Percentiles rank a stretch among this genome's conserved stretches.
phyloP scores from a whole-genome alignment of 345 rosid species.

The Cardamine occulta region DNA sequence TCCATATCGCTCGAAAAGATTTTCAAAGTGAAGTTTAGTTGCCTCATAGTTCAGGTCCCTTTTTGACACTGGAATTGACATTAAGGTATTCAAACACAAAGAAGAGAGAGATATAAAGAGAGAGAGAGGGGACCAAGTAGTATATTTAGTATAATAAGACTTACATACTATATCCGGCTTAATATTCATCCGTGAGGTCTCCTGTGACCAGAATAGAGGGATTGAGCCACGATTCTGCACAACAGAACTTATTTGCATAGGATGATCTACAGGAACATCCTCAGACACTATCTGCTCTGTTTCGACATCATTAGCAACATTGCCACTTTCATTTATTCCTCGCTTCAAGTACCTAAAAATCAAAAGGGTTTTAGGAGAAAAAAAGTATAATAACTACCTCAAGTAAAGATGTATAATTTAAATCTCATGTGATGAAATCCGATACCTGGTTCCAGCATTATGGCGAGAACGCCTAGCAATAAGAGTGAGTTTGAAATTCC shows the following conservation, averaged over 20 bases:
- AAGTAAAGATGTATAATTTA: background rate
- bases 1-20: conserved; percentile 89
- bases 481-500: conserved; percentile 76
- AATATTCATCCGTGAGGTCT: conserved; percentile 90
- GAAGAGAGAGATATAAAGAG: background rate
- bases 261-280: conserved; percentile 71
- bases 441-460: conserved; percentile 96
- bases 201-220: conserved; percentile 98
- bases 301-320: conserved; percentile 98
- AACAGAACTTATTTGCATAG: conserved; percentile 81
- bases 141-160: conserved; percentile 44
- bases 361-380: conserved; percentile 21
- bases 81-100: conserved; percentile 31
- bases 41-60: conserved; percentile 90
- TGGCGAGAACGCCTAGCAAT: conserved; percentile 99
- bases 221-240: conserved; percentile 99
- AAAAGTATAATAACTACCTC: background rate
- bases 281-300: conserved; percentile 95
- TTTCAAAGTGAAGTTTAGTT: conserved; percentile 91
- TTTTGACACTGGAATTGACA: conserved; percentile 69
- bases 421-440: conserved; percentile 15
- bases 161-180: conserved; percentile 96
- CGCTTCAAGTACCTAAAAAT: conserved; percentile 85
- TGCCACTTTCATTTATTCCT: conserved; percentile 94
- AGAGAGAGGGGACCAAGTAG: conserved; percentile 2